These are phyloP conservation scores for Hygrocybe coccinea DNA, from an alignment of 768 basidiomycete species.

Conservation along the genomic window DNA sequence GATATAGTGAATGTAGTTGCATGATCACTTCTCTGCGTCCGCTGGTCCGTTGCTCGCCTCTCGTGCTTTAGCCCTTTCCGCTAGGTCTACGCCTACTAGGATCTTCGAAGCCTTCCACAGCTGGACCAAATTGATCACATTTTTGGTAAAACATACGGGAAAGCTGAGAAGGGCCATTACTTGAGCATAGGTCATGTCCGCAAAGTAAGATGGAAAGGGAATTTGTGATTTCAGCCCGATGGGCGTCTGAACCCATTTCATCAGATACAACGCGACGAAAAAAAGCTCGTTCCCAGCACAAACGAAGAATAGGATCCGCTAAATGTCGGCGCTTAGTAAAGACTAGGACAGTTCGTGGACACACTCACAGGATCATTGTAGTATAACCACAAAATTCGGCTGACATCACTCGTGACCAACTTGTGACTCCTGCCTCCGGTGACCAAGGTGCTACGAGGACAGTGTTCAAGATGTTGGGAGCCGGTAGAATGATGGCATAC, in stretches of 20 bases:
- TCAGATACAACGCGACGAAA: conserved; percentile 91
- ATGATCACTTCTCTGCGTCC: background rate
- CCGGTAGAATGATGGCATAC: conserved; percentile 40
- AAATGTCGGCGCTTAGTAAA: conserved; percentile 6
- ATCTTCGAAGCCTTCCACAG: conserved; percentile 98
- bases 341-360: background rate
- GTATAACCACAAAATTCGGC: conserved; percentile 85
- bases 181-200: conserved; percentile 68
- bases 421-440: conserved; percentile 95
- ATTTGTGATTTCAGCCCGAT: conserved; percentile 42
- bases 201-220: conserved; percentile 20
- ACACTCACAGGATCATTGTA: conserved; percentile 84
- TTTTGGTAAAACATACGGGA: conserved; percentile 75
- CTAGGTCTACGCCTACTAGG: conserved; percentile 87
- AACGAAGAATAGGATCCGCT: conserved; percentile 86
- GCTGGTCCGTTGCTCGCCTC: conserved; percentile 19
- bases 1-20: background rate
- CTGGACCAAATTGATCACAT: conserved; percentile 92
- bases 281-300: conserved; percentile 96
- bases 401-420: conserved; percentile 85
- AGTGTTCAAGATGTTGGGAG: background rate
- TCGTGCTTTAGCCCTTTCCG: conserved; percentile 69
- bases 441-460: conserved; percentile 70
- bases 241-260: conserved; percentile 75
- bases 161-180: conserved; percentile 56